Conservation (phyloP, 2,329 filamentous ascomycete species). For the Colletotrichum camelliae region DNA sequence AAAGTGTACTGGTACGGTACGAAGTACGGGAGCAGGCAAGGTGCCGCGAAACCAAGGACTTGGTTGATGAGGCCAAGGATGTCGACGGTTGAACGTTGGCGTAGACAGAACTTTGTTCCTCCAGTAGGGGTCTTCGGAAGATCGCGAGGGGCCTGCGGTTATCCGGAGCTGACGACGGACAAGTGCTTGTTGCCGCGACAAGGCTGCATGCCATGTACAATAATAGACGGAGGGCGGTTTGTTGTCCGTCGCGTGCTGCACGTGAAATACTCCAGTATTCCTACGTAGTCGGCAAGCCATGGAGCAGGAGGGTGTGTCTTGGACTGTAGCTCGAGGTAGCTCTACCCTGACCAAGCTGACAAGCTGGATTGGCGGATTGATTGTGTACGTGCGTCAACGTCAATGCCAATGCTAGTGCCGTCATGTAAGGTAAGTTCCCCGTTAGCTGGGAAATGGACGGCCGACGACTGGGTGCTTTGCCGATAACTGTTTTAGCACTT, state of each 20-base stretch:
- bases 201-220: slow-evolving; percentile 9
- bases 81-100: neutral
- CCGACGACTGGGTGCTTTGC: neutral
- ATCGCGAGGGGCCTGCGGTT: slow-evolving; percentile 4
- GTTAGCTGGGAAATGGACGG: neutral
- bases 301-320: neutral
- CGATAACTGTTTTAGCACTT: neutral
- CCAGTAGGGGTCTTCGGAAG: slow-evolving; percentile 12
- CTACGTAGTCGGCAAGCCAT: neutral
- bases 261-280: neutral
- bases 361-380: neutral
- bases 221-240: neutral
- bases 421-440: neutral
- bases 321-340: neutral
- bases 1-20: neutral
- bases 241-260: neutral
- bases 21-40: neutral
- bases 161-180: slow-evolving; percentile 10
- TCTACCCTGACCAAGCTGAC: neutral
- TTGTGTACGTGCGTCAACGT: slow-evolving; percentile 5
- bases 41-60: slow-evolving; percentile 9
- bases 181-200: slow-evolving; percentile 4
- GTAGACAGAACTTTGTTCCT: neutral
- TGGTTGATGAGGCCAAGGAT: slow-evolving; percentile 16
- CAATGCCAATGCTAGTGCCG: slow-evolving; percentile 7